A percentile compares a stretch with the other conserved stretches of the same genome.
Evolutionary conservation across 1,139 yeast genomes (phyloP).

Genomic region (Blastobotrys apis): DNA sequence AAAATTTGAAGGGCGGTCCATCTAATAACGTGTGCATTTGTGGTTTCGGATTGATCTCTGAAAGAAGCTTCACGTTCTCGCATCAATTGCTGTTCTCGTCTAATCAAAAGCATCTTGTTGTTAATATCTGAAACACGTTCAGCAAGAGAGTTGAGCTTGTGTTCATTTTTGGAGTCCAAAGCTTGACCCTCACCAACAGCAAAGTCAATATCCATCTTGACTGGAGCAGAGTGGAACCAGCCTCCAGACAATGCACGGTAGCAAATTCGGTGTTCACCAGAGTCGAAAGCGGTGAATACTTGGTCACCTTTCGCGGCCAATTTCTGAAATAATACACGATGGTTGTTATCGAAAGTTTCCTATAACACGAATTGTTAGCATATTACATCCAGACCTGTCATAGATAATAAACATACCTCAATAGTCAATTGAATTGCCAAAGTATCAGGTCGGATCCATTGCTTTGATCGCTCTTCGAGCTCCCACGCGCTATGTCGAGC

Average conservation of each 20-base stretch:
- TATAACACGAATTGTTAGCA: slow-evolving; percentile 24
- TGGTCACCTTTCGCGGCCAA: slow-evolving; percentile 58
- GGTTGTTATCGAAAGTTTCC: slow-evolving; percentile 63
- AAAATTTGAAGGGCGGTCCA: slow-evolving; percentile 62
- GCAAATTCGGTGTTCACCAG: slow-evolving; percentile 73
- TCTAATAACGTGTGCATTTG: slow-evolving; percentile 58
- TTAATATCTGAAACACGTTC: slow-evolving; percentile 51
- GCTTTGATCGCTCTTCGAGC: slow-evolving; percentile 42
- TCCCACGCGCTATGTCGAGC: slow-evolving; percentile 58
- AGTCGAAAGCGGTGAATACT: slow-evolving; percentile 62
- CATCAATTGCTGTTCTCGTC: slow-evolving; percentile 61
- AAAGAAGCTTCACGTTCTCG: slow-evolving; percentile 67
- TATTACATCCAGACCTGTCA: not conserved
- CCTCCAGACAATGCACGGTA: slow-evolving; percentile 60
- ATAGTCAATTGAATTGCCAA: slow-evolving; percentile 50
- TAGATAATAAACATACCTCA: slow-evolving; percentile 36
- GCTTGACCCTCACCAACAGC: slow-evolving; percentile 50
- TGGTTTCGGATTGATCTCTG: slow-evolving; percentile 62
- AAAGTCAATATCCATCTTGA: slow-evolving; percentile 46
- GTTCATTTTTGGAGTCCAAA: slow-evolving; percentile 50
- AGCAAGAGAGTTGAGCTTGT: slow-evolving; percentile 47
- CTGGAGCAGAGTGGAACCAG: slow-evolving; percentile 51
- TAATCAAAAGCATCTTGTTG: slow-evolving; percentile 52
- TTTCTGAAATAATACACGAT: slow-evolving; percentile 63
- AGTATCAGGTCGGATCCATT: slow-evolving; percentile 45